Evolutionary conservation across 2,329 filamentous ascomycete species (phyloP).

Genomic region (Diaporthe sp.): DNA sequence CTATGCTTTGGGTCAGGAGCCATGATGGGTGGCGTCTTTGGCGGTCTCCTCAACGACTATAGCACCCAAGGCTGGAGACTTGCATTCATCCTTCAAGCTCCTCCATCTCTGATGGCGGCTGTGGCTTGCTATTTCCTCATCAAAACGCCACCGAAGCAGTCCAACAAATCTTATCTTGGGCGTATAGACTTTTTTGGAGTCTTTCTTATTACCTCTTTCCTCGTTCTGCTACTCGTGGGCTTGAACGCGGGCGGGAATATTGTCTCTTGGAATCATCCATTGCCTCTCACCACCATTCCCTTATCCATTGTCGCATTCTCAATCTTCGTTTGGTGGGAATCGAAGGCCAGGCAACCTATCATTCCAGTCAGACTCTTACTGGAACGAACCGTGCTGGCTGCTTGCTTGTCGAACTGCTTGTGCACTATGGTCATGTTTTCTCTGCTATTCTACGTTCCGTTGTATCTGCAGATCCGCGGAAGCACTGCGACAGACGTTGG

Average conservation of each 20-base stretch:
- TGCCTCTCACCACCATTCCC: not conserved
- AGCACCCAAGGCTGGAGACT: not conserved
- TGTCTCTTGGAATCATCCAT: not conserved
- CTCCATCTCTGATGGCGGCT: not conserved
- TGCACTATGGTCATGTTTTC: not conserved
- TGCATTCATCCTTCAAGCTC: not conserved
- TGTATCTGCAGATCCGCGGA: not conserved
- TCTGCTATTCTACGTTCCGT: not conserved
- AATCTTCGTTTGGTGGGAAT: not conserved
- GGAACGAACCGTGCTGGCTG: not conserved
- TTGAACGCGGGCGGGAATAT: not conserved
- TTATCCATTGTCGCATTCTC: not conserved
- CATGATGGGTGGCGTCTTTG: not conserved
- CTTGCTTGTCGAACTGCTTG: not conserved
- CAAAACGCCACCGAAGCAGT: not conserved
- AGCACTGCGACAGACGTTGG: not conserved
- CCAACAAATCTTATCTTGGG: not conserved
- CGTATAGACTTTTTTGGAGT: not conserved
- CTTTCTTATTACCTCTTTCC: not conserved
- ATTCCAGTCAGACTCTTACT: not conserved
- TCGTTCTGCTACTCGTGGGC: not conserved
- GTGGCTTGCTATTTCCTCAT: not conserved
- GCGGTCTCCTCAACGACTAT: not conserved
- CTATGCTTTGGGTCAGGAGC: not conserved
- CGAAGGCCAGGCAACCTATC: not conserved